A percentile compares a stretch with the other conserved stretches of the same genome.
Evolutionary conservation across 192 early-diverging fungal species (phyloP).

Genomic region (Endogone sp.): DNA sequence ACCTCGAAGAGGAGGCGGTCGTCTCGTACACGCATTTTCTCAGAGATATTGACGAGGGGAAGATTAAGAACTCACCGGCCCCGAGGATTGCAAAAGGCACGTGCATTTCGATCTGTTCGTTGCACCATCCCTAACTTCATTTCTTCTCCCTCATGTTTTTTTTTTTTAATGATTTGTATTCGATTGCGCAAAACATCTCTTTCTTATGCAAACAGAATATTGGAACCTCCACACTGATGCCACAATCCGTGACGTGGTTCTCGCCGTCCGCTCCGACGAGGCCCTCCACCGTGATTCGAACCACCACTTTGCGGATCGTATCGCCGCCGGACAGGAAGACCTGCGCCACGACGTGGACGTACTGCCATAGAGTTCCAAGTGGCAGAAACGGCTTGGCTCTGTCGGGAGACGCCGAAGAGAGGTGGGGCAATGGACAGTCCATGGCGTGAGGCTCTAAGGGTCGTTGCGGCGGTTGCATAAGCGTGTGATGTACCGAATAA

Average conservation of each 20-base stretch:
- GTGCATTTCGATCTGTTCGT: neutral
- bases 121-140: neutral
- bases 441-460: neutral
- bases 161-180: neutral
- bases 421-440: neutral
- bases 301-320: constrained; percentile 78
- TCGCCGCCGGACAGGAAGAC: constrained; percentile 44
- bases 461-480: neutral
- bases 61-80: constrained; percentile 64
- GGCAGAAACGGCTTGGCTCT: neutral
- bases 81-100: constrained; percentile 72
- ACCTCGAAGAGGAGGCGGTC: constrained; percentile 93
- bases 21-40: constrained; percentile 87
- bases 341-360: constrained; percentile 10
- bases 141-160: neutral
- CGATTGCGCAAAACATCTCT: constrained; percentile 30
- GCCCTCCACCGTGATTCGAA: constrained; percentile 87
- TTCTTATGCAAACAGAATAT: constrained; percentile 51
- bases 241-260: constrained; percentile 78
- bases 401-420: neutral
- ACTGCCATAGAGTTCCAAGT: neutral
- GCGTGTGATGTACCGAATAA: too few species aligned
- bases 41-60: constrained; percentile 64
- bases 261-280: constrained; percentile 89
- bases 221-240: constrained; percentile 75